Evolutionary conservation across 257 asterid species (phyloP).

Genomic region (Solanum chaucha): DNA sequence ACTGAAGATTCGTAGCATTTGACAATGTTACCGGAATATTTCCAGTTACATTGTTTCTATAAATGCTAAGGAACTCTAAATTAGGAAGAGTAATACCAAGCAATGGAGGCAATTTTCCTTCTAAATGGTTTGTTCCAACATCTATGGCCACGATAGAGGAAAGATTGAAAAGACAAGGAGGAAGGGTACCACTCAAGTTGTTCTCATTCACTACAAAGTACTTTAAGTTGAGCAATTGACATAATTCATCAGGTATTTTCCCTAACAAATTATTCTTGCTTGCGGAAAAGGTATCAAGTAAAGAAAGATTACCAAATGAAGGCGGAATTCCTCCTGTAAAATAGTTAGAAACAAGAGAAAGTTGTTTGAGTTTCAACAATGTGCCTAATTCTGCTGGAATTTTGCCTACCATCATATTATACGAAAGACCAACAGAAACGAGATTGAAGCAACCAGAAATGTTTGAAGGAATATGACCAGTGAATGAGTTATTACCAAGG

Average conservation of each 20-base stretch:
- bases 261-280: constrained; percentile 17
- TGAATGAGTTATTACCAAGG: neutral
- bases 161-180: neutral
- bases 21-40: constrained; percentile 1
- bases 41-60: constrained; percentile 10
- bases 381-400: constrained; percentile 17
- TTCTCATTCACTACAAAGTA: constrained; percentile 5
- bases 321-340: neutral
- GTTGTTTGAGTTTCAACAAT: constrained; percentile 10
- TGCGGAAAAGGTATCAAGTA: neutral
- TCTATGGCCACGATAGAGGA: neutral
- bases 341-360: constrained; percentile 11
- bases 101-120: constrained; percentile 17
- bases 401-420: constrained; percentile 14
- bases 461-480: constrained; percentile 28
- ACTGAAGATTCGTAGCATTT: constrained; percentile 10
- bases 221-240: constrained; percentile 9
- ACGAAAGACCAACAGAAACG: constrained; percentile 6
- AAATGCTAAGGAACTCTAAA: constrained; percentile 1
- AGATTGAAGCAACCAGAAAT: constrained; percentile 17
- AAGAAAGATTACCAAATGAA: constrained; percentile 25
- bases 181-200: constrained; percentile 15
- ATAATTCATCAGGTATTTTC: constrained; percentile 19
- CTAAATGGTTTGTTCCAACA: neutral
- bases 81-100: constrained; percentile 12